Conservation (phyloP, 345 rosid genomes). For the Hibiscus trionum region DNA sequence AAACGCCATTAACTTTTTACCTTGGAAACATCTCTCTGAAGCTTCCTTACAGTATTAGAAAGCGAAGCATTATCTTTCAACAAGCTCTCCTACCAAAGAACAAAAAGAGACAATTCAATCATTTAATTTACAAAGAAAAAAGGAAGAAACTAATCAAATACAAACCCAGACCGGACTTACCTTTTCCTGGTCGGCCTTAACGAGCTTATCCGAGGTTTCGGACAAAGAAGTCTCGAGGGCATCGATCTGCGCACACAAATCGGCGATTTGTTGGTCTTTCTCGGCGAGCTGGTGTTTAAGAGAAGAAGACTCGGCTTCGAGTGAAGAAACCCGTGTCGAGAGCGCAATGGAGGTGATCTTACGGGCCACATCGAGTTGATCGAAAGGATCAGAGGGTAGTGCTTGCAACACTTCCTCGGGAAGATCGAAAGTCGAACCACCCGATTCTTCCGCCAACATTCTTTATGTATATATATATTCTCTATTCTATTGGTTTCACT, state of each 20-base stretch:
- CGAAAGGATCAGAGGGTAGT: constrained; percentile 84
- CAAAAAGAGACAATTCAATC: not conserved
- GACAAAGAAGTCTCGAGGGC: constrained; percentile 62
- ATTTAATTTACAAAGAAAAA: not conserved
- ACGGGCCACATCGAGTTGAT: constrained; percentile 94
- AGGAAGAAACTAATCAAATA: not conserved
- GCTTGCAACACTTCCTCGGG: constrained; percentile 65
- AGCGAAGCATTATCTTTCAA: constrained; percentile 56
- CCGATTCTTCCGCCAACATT: constrained; percentile 37
- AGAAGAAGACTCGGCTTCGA: constrained; percentile 67
- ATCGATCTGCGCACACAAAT: constrained; percentile 55
- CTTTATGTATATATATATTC: not conserved
- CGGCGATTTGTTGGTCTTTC: constrained; percentile 49
- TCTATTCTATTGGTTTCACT: not conserved
- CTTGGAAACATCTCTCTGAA: constrained; percentile 90
- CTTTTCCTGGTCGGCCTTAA: constrained; percentile 53
- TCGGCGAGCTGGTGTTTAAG: constrained; percentile 49
- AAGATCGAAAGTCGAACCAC: constrained; percentile 50
- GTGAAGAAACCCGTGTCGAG: constrained; percentile 76
- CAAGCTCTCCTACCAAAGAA: constrained; percentile 56
- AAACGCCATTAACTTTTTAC: constrained; percentile 20
- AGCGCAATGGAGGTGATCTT: constrained; percentile 97
- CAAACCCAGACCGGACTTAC: constrained; percentile 32
- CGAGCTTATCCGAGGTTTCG: constrained; percentile 49
- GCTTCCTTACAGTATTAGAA: constrained; percentile 62